Percentiles rank a stretch among this genome's conserved stretches.
These are phyloP conservation scores for Nicotiana benthamiana DNA, from an alignment of 257 asterid species.

Conservation along the genomic window DNA sequence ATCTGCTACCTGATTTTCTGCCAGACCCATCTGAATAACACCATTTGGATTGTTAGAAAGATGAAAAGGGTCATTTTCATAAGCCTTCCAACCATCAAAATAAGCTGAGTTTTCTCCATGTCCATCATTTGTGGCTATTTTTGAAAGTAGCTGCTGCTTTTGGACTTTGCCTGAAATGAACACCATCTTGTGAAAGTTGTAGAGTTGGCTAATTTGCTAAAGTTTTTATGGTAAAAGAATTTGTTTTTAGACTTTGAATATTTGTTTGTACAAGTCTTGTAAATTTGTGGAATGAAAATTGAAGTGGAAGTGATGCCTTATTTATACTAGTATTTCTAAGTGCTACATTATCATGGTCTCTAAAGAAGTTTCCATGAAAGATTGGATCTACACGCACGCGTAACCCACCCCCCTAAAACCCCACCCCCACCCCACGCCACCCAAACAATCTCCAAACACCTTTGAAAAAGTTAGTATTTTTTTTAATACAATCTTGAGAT, in stretches of 20 bases:
- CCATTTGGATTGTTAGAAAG: slow-evolving; percentile 42
- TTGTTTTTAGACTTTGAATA: not conserved
- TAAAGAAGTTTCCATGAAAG: slow-evolving; percentile 2
- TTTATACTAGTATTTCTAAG: not conserved
- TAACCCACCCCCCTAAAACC: not conserved
- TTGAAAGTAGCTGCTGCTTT: slow-evolving; percentile 26
- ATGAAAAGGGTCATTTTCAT: slow-evolving; percentile 51
- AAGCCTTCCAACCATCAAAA: slow-evolving; percentile 75
- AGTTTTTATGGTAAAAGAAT: not conserved
- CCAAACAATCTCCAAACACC: too few relatives aligned
- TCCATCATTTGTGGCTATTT: slow-evolving; percentile 52
- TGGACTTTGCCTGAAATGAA: slow-evolving; percentile 2
- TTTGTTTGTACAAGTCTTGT: not conserved
- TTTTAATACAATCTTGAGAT: not conserved
- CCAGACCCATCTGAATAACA: slow-evolving; percentile 67
- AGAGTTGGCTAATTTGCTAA: not conserved
- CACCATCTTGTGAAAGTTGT: not conserved
- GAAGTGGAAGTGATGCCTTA: slow-evolving; percentile 6
- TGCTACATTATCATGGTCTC: not conserved
- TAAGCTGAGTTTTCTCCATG: slow-evolving; percentile 63
- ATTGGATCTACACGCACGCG: not conserved
- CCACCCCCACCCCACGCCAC: not conserved
- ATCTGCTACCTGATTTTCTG: slow-evolving; percentile 49
- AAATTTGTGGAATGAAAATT: not conserved
- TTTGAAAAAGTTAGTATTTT: not conserved